These are phyloP conservation scores for Colletotrichum tamarilloi DNA, from an alignment of 2,329 filamentous ascomycete genomes.

Conservation along the genomic window DNA sequence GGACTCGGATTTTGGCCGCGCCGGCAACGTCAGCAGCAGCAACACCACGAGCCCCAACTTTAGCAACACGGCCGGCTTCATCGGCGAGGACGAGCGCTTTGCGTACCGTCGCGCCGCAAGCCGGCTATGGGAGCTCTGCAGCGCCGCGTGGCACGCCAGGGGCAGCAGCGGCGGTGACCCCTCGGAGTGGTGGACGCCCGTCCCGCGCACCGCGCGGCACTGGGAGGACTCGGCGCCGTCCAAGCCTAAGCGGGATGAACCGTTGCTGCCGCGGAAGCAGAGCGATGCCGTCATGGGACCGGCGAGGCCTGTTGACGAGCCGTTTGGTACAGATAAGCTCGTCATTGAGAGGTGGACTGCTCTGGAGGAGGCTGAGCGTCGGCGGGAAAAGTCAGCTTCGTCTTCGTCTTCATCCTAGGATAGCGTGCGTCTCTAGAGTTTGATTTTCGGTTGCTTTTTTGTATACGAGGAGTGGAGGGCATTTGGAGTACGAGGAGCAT, in stretches of 20 bases:
- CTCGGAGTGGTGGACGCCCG: conserved; percentile 68
- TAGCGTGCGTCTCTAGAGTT: not conserved
- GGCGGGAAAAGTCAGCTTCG: conserved; percentile 3
- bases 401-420: not conserved
- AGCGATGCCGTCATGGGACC: conserved; percentile 33
- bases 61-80: conserved; percentile 74
- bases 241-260: conserved; percentile 19
- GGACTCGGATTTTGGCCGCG: conserved; percentile 65
- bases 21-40: conserved; percentile 29
- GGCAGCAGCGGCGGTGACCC: conserved; percentile 49
- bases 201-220: conserved; percentile 71
- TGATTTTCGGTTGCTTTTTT: not conserved
- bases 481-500: not conserved
- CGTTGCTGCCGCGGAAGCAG: not conserved
- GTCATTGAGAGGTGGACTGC: conserved; percentile 50
- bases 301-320: conserved; percentile 46
- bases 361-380: conserved; percentile 41
- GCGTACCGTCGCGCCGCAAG: conserved; percentile 82
- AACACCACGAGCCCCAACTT: conserved; percentile 67
- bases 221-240: conserved; percentile 66
- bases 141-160: conserved; percentile 76
- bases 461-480: not conserved
- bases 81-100: conserved; percentile 84
- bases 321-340: conserved; percentile 44
- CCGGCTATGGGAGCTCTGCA: conserved; percentile 86